Conservation (phyloP, 306 rosid genomes). For the Canavalia ensiformis region DNA sequence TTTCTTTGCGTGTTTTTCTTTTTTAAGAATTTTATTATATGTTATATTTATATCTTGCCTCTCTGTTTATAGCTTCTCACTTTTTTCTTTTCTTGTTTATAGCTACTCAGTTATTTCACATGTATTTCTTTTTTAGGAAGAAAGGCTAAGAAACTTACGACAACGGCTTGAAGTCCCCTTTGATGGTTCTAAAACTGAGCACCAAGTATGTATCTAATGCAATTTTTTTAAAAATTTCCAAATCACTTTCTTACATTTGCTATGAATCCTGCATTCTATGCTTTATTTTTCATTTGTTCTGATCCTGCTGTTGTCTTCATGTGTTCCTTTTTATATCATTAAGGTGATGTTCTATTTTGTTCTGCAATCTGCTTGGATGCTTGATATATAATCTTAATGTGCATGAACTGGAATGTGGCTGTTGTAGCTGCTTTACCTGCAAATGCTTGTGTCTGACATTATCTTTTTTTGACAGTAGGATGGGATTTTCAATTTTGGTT, state of each 20-base stretch:
- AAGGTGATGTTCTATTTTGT: conserved; percentile 23
- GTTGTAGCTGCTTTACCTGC: conserved; percentile 11
- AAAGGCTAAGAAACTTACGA: conserved; percentile 67
- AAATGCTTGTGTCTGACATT: conserved; percentile 35
- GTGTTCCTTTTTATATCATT: conserved; percentile 1
- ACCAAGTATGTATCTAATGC: conserved; percentile 71
- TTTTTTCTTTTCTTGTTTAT: conserved; percentile 24
- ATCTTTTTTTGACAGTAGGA: not conserved
- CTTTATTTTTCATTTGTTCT: conserved; percentile 1
- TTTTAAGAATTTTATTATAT: not conserved
- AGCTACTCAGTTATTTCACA: conserved; percentile 32
- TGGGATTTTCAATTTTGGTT: conserved; percentile 24
- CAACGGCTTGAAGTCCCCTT: conserved; percentile 85
- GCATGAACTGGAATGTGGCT: conserved; percentile 11
- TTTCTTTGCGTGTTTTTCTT: not conserved
- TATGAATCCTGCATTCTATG: not conserved
- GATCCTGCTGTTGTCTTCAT: conserved; percentile 30
- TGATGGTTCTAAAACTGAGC: conserved; percentile 84
- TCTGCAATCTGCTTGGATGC: conserved; percentile 24
- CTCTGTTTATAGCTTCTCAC: conserved; percentile 2
- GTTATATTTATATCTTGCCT: not conserved
- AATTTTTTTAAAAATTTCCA: not conserved
- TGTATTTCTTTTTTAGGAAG: conserved; percentile 68
- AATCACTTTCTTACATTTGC: conserved; percentile 36
- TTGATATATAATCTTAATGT: conserved; percentile 25